A percentile compares a stretch with the other conserved stretches of the same genome.
phyloP scores from a whole-genome alignment of 2,329 filamentous ascomycete species.

The Beauveria sp. region DNA sequence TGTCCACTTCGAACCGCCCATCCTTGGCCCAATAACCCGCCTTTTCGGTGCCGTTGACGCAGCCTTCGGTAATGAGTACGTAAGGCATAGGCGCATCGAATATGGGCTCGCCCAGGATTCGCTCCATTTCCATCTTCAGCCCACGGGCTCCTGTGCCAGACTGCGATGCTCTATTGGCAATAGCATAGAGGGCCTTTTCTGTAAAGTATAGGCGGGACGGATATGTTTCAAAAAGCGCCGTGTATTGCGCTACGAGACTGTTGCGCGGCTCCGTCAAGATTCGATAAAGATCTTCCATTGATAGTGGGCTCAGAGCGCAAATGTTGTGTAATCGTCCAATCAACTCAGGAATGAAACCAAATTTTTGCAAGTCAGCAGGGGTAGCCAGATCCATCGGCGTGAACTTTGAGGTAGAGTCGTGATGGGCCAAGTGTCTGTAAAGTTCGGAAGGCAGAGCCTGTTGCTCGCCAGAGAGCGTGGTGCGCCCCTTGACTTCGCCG shows the following conservation, averaged over 20 bases:
- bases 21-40: constrained; percentile 61
- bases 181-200: constrained; percentile 66
- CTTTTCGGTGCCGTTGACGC: constrained; percentile 55
- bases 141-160: constrained; percentile 70
- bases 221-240: constrained; percentile 71
- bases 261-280: constrained; percentile 92
- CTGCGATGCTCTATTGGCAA: constrained; percentile 59
- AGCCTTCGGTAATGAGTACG: constrained; percentile 64
- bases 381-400: constrained; percentile 64
- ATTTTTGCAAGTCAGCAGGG: constrained; percentile 70
- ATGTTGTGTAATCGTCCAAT: constrained; percentile 91
- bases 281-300: constrained; percentile 60
- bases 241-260: constrained; percentile 81
- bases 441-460: constrained; percentile 58
- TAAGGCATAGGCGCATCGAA: constrained; percentile 73
- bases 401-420: constrained; percentile 34
- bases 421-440: constrained; percentile 50
- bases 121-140: constrained; percentile 73
- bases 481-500: constrained; percentile 61
- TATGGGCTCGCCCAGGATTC: constrained; percentile 70
- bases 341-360: constrained; percentile 90
- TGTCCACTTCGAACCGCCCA: constrained; percentile 60
- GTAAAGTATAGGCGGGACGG: constrained; percentile 81
- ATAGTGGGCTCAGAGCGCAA: constrained; percentile 73
- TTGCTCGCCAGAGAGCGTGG: constrained; percentile 39